phyloP scores from a whole-genome alignment of 169 alveolate species.

The Eimeria falciformis region DNA sequence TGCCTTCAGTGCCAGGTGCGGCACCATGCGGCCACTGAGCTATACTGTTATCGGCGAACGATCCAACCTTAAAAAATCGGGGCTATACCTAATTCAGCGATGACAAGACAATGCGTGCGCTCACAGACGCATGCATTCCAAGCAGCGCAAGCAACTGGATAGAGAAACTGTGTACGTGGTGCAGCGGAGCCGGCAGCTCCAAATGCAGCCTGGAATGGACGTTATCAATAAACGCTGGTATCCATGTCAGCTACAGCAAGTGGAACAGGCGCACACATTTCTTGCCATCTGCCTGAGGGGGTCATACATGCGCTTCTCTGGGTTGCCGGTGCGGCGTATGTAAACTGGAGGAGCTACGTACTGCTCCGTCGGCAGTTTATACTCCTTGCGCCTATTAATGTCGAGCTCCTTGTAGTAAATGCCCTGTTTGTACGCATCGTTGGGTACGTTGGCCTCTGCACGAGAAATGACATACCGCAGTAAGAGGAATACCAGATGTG shows the following conservation, averaged over 20 bases:
- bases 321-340: constrained; percentile 37
- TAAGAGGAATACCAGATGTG: neutral
- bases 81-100: too few species aligned
- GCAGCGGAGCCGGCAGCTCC: too few species aligned
- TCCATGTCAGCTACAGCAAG: neutral
- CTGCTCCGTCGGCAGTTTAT: constrained; percentile 23
- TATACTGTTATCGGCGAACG: too few species aligned
- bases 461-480: neutral
- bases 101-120: too few species aligned
- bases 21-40: too few species aligned
- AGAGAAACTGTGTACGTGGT: neutral
- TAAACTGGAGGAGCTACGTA: constrained; percentile 48
- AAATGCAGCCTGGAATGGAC: too few species aligned
- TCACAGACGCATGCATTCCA: too few species aligned
- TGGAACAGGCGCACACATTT: neutral
- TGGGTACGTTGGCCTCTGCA: constrained; percentile 52
- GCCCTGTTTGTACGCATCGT: constrained; percentile 37
- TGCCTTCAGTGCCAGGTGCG: too few species aligned
- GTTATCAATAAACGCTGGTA: too few species aligned
- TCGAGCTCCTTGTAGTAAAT: constrained; percentile 1
- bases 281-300: neutral
- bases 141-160: neutral
- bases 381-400: neutral
- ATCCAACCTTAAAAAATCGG: too few species aligned
- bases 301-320: constrained; percentile 6